Evolutionary conservation across 345 rosid genomes (phyloP), one percentile per base, ranked within the genome.

Genomic region (Nephelium lappaceum): DNA sequence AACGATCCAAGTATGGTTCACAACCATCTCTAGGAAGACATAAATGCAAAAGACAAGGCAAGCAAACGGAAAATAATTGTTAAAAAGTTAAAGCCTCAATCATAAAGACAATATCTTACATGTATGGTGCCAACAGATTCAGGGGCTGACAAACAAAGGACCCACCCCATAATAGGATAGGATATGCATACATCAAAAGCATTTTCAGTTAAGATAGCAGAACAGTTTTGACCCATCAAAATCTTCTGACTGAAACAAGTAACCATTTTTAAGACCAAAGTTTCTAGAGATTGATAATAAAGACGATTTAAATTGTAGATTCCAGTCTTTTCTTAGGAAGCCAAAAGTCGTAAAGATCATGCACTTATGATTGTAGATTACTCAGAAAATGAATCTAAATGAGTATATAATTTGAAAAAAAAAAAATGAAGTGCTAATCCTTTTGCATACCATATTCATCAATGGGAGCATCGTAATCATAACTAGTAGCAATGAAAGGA

Each of bases 401-500:
- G 53, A 39, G 21, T 25, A 23, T 25, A 8, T 49, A 75, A 14
- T 23, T 71, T 66, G 36, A 31, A 0, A 19, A 21, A 68, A 47
- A 15, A 2, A 14, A 21, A 18, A 7, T 42, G 23, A 41, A 15
- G 64, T 38, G 21, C 36, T 10, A 68, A 67, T 72, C 2, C 67
- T 58, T 60, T n/a, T 47, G 73, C 91, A n/a, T 88, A 93, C 99
- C 99, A 7, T 93, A 97, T 88, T 97, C 99, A 65, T 97, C 99
- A 1, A 97, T 87, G 71, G 98, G 98, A 71, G 98, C 99, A 73
- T 94, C 99, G 66, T 97, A 97, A 78, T 97, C 99, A 82, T 94
- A 94, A 84, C 94, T 97, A 24, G 99, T 94, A 65, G 99, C 93
- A 77, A 97, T 97, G 86, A 97, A 97, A n/a, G 99, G 99, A 84